Base-by-base conservation (phyloP, 176 grass and related monocot genomes). In the Elymus sibiricus region DNA sequence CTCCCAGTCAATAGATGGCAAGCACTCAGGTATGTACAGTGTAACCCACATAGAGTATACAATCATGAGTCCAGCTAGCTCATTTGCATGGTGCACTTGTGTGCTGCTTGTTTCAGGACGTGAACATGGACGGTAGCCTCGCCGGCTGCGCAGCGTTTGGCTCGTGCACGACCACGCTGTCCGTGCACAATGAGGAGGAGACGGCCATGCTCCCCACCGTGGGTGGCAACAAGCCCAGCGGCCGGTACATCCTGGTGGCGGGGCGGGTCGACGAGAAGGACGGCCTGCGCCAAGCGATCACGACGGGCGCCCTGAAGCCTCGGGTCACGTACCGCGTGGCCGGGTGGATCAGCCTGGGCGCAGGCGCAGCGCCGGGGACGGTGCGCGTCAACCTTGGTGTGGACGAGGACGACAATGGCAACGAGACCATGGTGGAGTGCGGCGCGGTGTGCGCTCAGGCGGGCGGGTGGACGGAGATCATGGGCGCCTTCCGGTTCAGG, bases 301-400 rank as follows among this genome's bases (percentile, higher is more conserved):
- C 78, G 0, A 0, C 14, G 14, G 90, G 70, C 56, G 76, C 4
- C 64, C 17, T 92, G 2, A 76, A 53, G 80, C 39, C 81, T 0
- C 28, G 76, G 12, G 27, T 92, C 28, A 86, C 90, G 27, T 92
- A 92, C 65, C 83, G 87, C 4, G 79, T 92, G 6, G 51, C 73
- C 24, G 90, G 86, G 4, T 92, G 90, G 86, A 59, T 86, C 64
- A 29, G 82, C 79, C 28, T 85, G 15, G 88, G 79, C 15, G 65
- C 19, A 0, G 14, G 14, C n/a, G 56, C 43, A 19, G 74, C 22
- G 62, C 17, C 53, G 58, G 28, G 14, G 64, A 32, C 64, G 63
- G 29, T 88, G 56, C 80, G 42, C 64, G 67, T 89, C 32, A 28
- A 34, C 17, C 35, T 92, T 21, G 53, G 56, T 19, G 21, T 92